Evolutionary conservation across 2,329 filamentous ascomycete genomes (phyloP).

Genomic region (Fusarium sterilihyphosum): DNA sequence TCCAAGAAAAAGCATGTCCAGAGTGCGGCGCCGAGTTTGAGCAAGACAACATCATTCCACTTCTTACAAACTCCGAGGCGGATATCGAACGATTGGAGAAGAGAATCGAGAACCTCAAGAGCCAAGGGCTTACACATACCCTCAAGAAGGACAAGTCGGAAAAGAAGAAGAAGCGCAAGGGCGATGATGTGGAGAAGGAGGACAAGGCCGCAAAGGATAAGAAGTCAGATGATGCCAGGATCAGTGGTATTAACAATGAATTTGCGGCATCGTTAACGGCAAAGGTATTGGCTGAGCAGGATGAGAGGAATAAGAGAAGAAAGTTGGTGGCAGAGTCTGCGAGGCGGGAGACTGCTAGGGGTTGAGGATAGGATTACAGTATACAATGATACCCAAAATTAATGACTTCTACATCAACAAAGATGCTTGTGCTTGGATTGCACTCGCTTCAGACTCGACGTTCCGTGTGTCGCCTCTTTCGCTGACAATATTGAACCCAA

Average conservation of each 20-base stretch:
- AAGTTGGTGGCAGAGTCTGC: constrained; percentile 63
- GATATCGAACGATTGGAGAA: constrained; percentile 76
- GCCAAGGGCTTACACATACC: constrained; percentile 81
- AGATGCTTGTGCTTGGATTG: no score
- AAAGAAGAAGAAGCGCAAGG: constrained; percentile 77
- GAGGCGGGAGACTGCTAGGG: constrained; percentile 23
- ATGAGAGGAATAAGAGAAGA: constrained; percentile 80
- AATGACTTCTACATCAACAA: no score
- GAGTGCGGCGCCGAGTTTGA: constrained; percentile 82
- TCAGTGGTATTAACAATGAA: constrained; percentile 83
- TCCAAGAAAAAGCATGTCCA: constrained; percentile 70
- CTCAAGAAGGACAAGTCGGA: constrained; percentile 80
- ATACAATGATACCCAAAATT: constrained; percentile 37
- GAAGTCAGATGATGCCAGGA: constrained; percentile 50
- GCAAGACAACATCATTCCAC: constrained; percentile 80
- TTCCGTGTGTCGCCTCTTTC: no score
- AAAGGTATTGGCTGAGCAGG: constrained; percentile 87
- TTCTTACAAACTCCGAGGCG: constrained; percentile 75
- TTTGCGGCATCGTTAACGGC: constrained; percentile 87
- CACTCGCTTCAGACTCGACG: no score
- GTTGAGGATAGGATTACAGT: constrained; percentile 11
- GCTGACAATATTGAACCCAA: no score
- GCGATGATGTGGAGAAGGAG: constrained; percentile 49
- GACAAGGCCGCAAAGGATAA: constrained; percentile 60
- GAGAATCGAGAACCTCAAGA: constrained; percentile 74